These are phyloP conservation scores for Alloascoidea hylecoeti DNA, from an alignment of 805 yeast genomes.

Conservation along the genomic window DNA sequence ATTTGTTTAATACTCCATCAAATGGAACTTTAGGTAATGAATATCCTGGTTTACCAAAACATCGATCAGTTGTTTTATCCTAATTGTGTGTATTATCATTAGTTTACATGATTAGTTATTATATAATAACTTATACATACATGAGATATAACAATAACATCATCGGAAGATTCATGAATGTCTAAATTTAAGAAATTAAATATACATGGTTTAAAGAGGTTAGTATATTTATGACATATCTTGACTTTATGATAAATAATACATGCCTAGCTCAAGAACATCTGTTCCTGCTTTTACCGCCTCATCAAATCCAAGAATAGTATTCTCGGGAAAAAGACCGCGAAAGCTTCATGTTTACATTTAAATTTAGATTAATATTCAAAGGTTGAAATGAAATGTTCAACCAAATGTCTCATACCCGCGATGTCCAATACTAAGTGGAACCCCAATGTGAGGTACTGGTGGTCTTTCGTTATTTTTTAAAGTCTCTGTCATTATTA, in stretches of 20 bases:
- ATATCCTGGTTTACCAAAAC: background rate
- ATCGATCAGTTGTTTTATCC: background rate
- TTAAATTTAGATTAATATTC: too few relatives aligned
- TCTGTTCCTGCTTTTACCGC: background rate
- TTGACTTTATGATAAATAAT: background rate
- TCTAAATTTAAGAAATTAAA: background rate
- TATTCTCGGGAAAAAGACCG: background rate
- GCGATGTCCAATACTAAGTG: too few relatives aligned
- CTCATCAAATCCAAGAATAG: background rate
- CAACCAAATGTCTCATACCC: too few relatives aligned
- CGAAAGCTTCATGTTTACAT: too few relatives aligned
- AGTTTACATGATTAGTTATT: background rate
- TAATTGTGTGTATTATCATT: conserved; percentile 1
- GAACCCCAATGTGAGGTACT: too few relatives aligned
- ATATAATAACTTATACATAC: background rate
- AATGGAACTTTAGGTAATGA: background rate
- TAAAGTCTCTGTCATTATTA: too few relatives aligned
- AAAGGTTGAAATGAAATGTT: too few relatives aligned
- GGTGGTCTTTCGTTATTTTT: too few relatives aligned
- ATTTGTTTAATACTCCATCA: background rate
- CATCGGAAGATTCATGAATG: background rate
- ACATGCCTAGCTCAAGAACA: background rate
- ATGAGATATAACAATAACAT: background rate
- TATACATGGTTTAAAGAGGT: background rate
- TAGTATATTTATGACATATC: background rate